Evolutionary conservation across 1,284 basidiomycete genomes (phyloP).

Genomic region (Mycosarcoma mackinlayi): DNA sequence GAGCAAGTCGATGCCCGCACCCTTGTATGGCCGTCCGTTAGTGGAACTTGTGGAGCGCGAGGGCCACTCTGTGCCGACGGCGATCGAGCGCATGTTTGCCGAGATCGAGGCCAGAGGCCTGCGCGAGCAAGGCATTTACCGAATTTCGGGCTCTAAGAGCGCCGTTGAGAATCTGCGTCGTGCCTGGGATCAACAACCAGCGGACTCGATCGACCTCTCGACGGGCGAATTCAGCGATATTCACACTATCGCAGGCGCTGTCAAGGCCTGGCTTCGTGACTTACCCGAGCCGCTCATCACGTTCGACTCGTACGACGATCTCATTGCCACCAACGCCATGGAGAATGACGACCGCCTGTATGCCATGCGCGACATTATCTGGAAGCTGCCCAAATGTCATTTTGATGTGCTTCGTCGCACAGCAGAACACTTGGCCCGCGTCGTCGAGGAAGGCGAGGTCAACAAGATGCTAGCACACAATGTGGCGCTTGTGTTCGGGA

Average conservation of each 20-base stretch:
- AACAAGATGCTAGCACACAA: conserved; percentile 68
- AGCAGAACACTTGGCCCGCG: conserved; percentile 59
- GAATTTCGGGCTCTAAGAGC: conserved; percentile 64
- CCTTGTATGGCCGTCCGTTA: conserved; percentile 57
- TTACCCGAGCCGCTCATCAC: conserved; percentile 66
- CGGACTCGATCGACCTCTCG: conserved; percentile 52
- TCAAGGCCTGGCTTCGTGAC: conserved; percentile 67
- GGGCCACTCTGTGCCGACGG: conserved; percentile 54
- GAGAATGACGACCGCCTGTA: conserved; percentile 61
- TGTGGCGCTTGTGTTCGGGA: conserved; percentile 66
- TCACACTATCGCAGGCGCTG: conserved; percentile 62
- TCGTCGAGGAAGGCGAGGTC: conserved; percentile 56
- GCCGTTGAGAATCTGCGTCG: conserved; percentile 58
- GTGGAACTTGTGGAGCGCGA: conserved; percentile 53
- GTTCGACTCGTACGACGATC: conserved; percentile 60
- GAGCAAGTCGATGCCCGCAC: conserved; percentile 17
- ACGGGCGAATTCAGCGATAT: conserved; percentile 63
- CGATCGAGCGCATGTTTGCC: conserved; percentile 64
- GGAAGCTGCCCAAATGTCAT: conserved; percentile 62
- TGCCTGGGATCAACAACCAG: conserved; percentile 50
- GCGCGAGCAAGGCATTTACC: conserved; percentile 66
- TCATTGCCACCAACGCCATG: conserved; percentile 64
- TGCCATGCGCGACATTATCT: conserved; percentile 62
- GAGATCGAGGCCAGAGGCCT: conserved; percentile 66
- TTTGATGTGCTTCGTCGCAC: conserved; percentile 62